Conservation (phyloP, 768 basidiomycete genomes). For the Tulasnella sp. region DNA sequence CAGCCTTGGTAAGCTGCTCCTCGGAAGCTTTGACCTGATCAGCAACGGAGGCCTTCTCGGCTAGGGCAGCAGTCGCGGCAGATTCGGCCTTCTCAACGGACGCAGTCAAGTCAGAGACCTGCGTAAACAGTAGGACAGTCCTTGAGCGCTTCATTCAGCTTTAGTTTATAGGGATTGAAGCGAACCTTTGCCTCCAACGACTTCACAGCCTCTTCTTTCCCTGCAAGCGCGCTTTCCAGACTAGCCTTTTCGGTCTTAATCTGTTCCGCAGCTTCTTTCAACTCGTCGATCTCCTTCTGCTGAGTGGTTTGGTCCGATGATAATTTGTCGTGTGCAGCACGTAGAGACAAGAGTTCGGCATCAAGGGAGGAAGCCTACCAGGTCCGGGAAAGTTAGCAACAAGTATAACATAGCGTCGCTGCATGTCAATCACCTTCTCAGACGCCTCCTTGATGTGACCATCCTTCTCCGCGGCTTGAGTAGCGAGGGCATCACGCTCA, state of each 20-base stretch:
- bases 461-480: neutral
- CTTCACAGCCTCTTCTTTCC: constrained; percentile 6
- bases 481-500: constrained; percentile 4
- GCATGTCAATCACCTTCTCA: neutral
- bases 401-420: neutral
- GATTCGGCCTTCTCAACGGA: constrained; percentile 15
- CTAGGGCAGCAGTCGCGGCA: neutral
- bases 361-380: neutral
- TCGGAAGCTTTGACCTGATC: constrained; percentile 18
- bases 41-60: neutral
- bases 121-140: neutral
- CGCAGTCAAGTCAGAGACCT: constrained; percentile 20
- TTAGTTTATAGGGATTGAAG: neutral
- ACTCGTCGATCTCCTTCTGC: constrained; percentile 10
- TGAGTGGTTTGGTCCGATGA: neutral
- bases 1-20: neutral
- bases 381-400: neutral
- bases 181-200: constrained; percentile 23
- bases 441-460: constrained; percentile 7
- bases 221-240: neutral
- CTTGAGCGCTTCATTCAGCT: neutral
- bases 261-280: neutral
- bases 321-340: neutral
- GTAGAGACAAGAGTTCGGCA: neutral
- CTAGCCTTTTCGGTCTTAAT: constrained; percentile 8